Evolutionary conservation across 1,284 basidiomycete species (phyloP), one percentile per base, ranked within the genome.

Genomic region (Mycena sp.): DNA sequence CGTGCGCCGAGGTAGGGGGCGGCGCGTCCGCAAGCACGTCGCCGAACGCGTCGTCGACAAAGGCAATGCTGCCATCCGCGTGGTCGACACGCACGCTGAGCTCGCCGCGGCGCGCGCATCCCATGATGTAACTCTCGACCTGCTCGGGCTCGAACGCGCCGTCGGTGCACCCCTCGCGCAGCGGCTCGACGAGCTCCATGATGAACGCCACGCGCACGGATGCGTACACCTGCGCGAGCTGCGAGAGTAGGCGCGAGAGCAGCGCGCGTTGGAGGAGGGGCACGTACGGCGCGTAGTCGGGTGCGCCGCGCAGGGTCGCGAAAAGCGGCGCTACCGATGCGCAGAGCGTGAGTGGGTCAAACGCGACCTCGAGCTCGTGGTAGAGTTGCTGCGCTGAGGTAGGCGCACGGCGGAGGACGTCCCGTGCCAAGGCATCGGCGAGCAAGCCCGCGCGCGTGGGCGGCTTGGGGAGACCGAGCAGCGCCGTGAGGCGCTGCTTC

Each of bases 211-310:
- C 87, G 71, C 91, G 92, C 81, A 99, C 91, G 11, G 92, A 91
- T 51, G 92, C 92, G 80, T 99, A 99, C 19, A 99, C 93, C 76
- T 99, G 93, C 7, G 94, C 93, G 57, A 99, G 90, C 78, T 98
- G 95, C 59, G 91, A 91, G 70, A 99, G 90, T n/a, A 99, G 86
- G 37, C 96, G 92, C 5, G 95, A 96, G 66, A 99, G 89, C 26
- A 99, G 87, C 51, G 97, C 96, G 67, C 92, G 93, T 74, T 95
- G 93, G 56, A 99, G 88, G 63, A 97, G 92, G 43, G 93, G 88
- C 54, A 98, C 87, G 78, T 99, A 99, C 1, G 91, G 87, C 1
- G 90, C 82, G 70, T 92, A 94, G 0, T 83, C 78, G 2, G 23
- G 4, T 58, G 86, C 84, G 7, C 78, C 73, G 2, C 87, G 82